Evolutionary conservation across 129 eudicot genomes (phyloP).

Genomic region (Solidago caesia): DNA sequence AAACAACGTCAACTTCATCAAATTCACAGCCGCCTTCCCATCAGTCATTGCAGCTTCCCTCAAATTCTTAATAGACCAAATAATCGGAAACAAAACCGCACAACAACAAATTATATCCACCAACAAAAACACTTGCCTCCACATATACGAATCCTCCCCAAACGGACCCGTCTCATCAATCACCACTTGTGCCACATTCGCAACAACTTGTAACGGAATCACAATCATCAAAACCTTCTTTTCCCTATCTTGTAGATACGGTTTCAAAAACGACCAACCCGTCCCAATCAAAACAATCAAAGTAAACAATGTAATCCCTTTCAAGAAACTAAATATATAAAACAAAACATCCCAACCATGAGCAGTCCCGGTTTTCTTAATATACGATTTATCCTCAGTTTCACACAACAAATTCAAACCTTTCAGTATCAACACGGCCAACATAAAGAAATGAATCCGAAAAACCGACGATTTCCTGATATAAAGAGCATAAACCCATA

Average conservation of each 20-base stretch:
- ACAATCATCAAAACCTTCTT: conserved; percentile 55
- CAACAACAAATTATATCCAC: conserved; percentile 58
- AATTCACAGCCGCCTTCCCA: conserved; percentile 58
- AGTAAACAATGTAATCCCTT: conserved; percentile 50
- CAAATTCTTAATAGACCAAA: conserved; percentile 55
- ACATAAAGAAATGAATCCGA: conserved; percentile 51
- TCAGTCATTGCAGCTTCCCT: conserved; percentile 55
- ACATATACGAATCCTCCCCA: conserved; percentile 41
- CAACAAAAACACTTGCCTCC: conserved; percentile 53
- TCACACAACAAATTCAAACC: conserved; percentile 47
- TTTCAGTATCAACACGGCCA: conserved; percentile 39
- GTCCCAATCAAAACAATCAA: conserved; percentile 58
- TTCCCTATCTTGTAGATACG: conserved; percentile 49
- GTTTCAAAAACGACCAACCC: conserved; percentile 59
- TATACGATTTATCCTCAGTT: conserved; percentile 52
- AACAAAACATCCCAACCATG: conserved; percentile 65
- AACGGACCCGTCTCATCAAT: conserved; percentile 58
- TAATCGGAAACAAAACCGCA: conserved; percentile 55
- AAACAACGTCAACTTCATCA: conserved; percentile 60
- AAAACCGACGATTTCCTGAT: conserved; percentile 28
- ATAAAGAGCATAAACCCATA: conserved; percentile 41
- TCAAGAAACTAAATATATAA: conserved; percentile 51
- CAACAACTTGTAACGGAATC: conserved; percentile 52
- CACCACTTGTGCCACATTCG: conserved; percentile 58
- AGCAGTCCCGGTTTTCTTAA: conserved; percentile 44